Evolutionary conservation across 192 early-diverging fungal species (phyloP).

Genomic region (Coemansia sp.): DNA sequence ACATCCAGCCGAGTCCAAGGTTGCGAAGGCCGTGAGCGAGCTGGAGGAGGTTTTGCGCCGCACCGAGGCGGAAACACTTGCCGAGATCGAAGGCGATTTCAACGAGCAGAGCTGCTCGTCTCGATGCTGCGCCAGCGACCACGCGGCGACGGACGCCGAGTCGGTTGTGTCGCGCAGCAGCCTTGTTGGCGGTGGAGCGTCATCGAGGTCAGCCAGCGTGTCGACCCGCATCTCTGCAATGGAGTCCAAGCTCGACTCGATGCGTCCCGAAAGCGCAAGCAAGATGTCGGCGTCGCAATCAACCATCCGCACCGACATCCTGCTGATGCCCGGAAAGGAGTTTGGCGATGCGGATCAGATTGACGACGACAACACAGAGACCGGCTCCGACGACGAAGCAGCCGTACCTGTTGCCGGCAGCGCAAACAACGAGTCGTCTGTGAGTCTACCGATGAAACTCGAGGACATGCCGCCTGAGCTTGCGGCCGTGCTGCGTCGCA

Average conservation of each 20-base stretch:
- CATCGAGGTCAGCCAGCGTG: constrained; percentile 43
- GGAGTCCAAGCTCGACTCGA: constrained; percentile 24
- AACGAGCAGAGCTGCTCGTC: constrained; percentile 11
- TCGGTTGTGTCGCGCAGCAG: constrained; percentile 40
- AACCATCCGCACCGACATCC: constrained; percentile 45
- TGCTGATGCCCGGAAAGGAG: constrained; percentile 46
- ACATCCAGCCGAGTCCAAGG: constrained; percentile 53
- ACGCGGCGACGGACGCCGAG: constrained; percentile 19
- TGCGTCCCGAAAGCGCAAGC: constrained; percentile 26
- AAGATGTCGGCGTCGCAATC: constrained; percentile 47
- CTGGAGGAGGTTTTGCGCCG: constrained; percentile 53
- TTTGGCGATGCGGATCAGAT: constrained; percentile 31
- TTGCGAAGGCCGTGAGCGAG: constrained; percentile 55
- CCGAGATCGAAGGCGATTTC: constrained; percentile 40
- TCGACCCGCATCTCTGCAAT: constrained; percentile 42
- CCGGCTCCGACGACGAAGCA: constrained; percentile 29
- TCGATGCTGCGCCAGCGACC: neutral
- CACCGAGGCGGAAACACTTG: constrained; percentile 42
- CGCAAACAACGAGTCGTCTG: constrained; percentile 28
- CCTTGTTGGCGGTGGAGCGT: constrained; percentile 50
- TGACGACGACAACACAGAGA: constrained; percentile 15
- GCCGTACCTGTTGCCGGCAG: constrained; percentile 34
- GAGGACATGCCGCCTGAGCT: constrained; percentile 51
- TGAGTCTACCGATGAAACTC: constrained; percentile 45
- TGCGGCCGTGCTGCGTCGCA: constrained; percentile 46